Evolutionary conservation across 2,329 filamentous ascomycete species (phyloP).

Genomic region (Cercospora sp.): DNA sequence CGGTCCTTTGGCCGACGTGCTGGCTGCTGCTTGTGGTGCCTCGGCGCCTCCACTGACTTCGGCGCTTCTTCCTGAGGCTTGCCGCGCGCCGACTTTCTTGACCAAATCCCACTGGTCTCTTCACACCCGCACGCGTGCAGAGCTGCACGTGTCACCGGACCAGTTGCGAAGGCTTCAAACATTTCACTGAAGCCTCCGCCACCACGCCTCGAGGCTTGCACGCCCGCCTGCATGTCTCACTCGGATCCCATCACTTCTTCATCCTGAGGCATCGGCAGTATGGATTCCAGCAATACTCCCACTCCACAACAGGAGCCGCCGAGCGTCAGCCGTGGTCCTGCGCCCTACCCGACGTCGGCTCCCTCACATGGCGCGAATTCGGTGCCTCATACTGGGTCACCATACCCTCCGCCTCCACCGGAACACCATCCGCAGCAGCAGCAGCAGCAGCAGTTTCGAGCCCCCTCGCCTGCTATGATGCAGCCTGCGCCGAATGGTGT

Average conservation of each 20-base stretch:
- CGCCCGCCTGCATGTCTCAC: constrained; percentile 18
- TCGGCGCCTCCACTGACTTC: neutral
- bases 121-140: neutral
- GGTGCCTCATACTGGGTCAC: constrained; percentile 3
- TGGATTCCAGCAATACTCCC: constrained; percentile 10
- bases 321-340: neutral
- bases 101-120: neutral
- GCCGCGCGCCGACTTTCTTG: neutral
- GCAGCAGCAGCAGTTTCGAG: constrained; percentile 14
- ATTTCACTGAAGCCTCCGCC: neutral
- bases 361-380: constrained; percentile 11
- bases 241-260: neutral
- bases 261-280: neutral
- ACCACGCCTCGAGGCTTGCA: neutral
- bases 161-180: neutral
- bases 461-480: constrained; percentile 28
- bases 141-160: constrained; percentile 10
- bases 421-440: constrained; percentile 6
- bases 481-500: constrained; percentile 30
- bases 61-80: neutral
- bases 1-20: neutral
- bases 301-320: constrained; percentile 3
- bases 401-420: neutral
- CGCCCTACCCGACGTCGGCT: constrained; percentile 16
- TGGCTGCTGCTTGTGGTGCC: neutral